Evolutionary conservation across 306 rosid genomes (phyloP).

Genomic region (Inga oerstediana): DNA sequence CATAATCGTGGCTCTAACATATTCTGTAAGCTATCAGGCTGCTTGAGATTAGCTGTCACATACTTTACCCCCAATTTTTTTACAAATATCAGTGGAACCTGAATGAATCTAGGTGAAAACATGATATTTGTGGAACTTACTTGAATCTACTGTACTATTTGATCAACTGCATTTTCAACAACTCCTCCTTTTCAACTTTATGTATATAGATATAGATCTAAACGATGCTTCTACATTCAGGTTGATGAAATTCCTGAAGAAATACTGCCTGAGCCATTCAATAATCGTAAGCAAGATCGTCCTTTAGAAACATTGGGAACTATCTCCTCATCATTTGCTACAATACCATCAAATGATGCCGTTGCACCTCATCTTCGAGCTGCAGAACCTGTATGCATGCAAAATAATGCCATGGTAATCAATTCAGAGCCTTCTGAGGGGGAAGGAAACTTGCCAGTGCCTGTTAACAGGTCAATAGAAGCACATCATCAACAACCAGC

Average conservation of each 20-base stretch:
- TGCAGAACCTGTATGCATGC: conserved; percentile 28
- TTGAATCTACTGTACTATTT: background rate
- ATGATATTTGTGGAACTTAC: background rate
- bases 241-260: conserved; percentile 74
- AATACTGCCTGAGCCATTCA: conserved; percentile 74
- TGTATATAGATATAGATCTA: conserved; percentile 28
- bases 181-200: background rate
- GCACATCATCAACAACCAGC: conserved; percentile 38
- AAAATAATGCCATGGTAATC: conserved; percentile 18
- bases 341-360: conserved; percentile 18
- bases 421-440: conserved; percentile 12
- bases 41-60: background rate
- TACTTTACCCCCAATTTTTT: background rate
- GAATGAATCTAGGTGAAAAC: background rate
- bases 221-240: conserved; percentile 46
- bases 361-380: conserved; percentile 26
- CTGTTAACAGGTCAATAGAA: conserved; percentile 33
- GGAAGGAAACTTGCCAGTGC: conserved; percentile 20
- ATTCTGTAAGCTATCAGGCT: background rate
- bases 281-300: conserved; percentile 27
- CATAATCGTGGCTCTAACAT: background rate
- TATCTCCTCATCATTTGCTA: conserved; percentile 21
- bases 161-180: background rate
- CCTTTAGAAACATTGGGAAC: conserved; percentile 16
- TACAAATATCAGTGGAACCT: background rate